phyloP scores from a whole-genome alignment of 2,329 filamentous ascomycete species.

The Fusarium coicis region DNA sequence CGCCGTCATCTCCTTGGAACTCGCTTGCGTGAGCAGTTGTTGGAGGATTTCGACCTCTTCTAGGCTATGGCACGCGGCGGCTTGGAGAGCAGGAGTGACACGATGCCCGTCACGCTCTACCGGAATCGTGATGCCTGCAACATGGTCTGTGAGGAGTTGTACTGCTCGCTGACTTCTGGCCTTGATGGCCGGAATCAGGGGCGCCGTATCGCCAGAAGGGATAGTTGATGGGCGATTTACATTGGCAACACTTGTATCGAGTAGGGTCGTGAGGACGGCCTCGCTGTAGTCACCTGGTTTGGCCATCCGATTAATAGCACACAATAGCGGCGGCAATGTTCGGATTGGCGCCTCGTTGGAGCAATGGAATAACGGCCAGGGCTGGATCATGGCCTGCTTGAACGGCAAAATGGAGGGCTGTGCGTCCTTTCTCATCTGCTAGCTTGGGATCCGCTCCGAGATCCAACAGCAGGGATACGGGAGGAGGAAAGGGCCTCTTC shows the following conservation, averaged over 20 bases:
- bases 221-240: background rate
- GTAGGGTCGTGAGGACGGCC: background rate
- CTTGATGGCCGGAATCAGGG: background rate
- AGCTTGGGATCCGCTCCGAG: background rate
- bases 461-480: background rate
- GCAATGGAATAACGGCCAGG: background rate
- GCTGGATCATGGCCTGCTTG: background rate
- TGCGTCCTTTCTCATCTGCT: background rate
- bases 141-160: background rate
- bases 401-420: background rate
- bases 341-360: background rate
- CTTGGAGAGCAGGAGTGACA: background rate
- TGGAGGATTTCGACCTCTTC: background rate
- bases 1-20: background rate
- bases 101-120: background rate
- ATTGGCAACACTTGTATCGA: background rate
- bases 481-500: background rate
- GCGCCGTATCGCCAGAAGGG: background rate
- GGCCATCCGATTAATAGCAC: background rate
- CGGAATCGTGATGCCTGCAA: background rate
- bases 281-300: background rate
- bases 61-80: background rate
- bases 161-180: background rate
- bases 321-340: background rate
- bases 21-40: background rate